Evolutionary conservation across 768 basidiomycete species (phyloP), one percentile per base, ranked within the genome.

Genomic region (Collybia sp.): DNA sequence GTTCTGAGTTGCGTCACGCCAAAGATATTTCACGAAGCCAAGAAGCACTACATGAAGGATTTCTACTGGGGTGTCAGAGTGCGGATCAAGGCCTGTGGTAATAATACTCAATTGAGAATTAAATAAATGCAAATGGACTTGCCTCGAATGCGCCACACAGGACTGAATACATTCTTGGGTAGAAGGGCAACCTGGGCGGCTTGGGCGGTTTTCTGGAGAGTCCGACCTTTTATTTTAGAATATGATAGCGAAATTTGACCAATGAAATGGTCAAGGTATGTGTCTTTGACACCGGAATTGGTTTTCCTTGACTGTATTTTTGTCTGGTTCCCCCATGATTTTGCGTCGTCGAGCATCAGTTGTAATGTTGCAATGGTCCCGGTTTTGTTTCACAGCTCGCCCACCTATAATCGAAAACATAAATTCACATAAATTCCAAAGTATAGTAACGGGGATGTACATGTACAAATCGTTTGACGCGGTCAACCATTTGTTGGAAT

Each of bases 11-110:
- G 58, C 56, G 55, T 76, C 71, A 0, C 66, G 61, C 73, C 74
- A 77, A 30, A 71, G 63, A 48, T 75, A 76, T 40, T 76, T 75
- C 43, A 76, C 61, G 51, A 72, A 63, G 0, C 73, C 71, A 0
- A 74, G 64, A 0, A 75, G 57, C 25, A 73, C 53, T 4, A 69
- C 66, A 52, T 75, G 73, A 0, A 74, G 57, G 12, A 73, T 67
- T 45, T 74, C 69, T 0, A 72, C 68, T 3, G 72, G 70, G 1
- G 72, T 71, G 45, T 73, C 71, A 10, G 39, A 45, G 47, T 74
- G 64, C 3, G 72, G 63, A 49, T 77, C 63, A 0, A 75, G 50
- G 2, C 61, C 72, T 72, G 44, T 38, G 13, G 25, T 30, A 15
- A 15, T 32, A 46, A 39, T 13, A 36, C 5, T 42, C 17, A 42